Evolutionary conservation across 2,329 filamentous ascomycete genomes (phyloP), one percentile per base, ranked within the genome.

Genomic region (Microcyclosporella mali): DNA sequence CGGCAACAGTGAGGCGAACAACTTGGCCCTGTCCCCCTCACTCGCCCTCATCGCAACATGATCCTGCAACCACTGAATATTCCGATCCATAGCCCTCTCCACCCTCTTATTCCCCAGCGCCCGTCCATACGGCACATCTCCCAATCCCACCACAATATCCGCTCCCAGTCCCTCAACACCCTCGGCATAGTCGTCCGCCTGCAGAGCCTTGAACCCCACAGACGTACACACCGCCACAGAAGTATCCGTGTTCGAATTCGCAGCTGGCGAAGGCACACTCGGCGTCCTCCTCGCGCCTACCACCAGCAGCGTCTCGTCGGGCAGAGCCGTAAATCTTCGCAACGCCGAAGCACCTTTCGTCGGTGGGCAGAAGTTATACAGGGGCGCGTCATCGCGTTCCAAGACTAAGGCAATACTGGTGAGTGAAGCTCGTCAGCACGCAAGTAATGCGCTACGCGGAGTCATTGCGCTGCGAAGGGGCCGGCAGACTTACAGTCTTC

Each of bases 401-500:
- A 84, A 71, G 67, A 82, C 81, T 84, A 47, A 21, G 38, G 41
- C 65, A 63, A 58, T 64, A 64, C 62, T 63, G 51, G 55, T 61
- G 50, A 66, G 62, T 51, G 37, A 48, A 38, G 45, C 33, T 33
- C 50, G 62, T 74, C 61, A 73, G 70, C 59, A 36, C 46, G 41
- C 41, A 37, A 39, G 35, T 28, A 40, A 19, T 21, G 37, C 42
- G 39, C 37, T 43, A 41, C 21, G 43, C 33, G 33, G 27, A n/a
- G 14, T 16, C 19, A 11, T 40, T 18, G 18, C 21, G 21, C 21
- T 6, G 21, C 6, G 21, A 25, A 25, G 9, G 25, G 18, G n/a
- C n/a, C n/a, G n/a, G n/a, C n/a, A n/a, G 35, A 65, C 85, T 66
- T 74, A 95, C 92, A 97, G 66, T 98, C 92, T 72, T 98, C 92